phyloP scores from a whole-genome alignment of 2,329 filamentous ascomycete species.

The Neurospora sp. region DNA sequence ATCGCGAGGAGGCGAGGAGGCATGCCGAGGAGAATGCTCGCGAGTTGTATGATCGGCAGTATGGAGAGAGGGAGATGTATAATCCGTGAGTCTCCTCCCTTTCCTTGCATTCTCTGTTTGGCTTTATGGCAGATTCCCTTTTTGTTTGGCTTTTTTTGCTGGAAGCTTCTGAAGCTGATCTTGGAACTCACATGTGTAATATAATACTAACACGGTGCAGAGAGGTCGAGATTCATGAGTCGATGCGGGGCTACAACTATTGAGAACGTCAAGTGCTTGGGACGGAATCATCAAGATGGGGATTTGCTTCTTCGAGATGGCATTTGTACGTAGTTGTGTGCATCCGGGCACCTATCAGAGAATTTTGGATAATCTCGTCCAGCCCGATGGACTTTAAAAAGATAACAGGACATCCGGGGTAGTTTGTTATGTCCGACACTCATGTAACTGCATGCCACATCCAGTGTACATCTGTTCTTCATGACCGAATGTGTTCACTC shows the following conservation, averaged over 20 bases:
- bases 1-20: conserved; percentile 47
- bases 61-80: conserved; percentile 41
- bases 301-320: too few species aligned
- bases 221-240: conserved; percentile 1
- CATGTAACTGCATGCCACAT: too few species aligned
- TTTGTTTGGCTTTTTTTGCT: neutral
- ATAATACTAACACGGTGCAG: neutral
- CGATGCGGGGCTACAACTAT: neutral
- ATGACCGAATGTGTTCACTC: neutral
- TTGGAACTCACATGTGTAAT: neutral
- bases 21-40: conserved; percentile 49
- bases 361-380: too few species aligned
- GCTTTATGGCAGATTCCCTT: neutral
- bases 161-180: neutral
- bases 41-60: conserved; percentile 53
- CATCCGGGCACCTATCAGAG: too few species aligned
- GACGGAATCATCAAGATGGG: neutral
- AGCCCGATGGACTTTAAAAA: neutral
- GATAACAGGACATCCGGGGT: too few species aligned
- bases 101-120: neutral
- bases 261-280: neutral
- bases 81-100: conserved; percentile 40
- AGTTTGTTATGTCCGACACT: too few species aligned
- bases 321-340: too few species aligned
- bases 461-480: neutral